Conservation (phyloP, 73 alveolate genomes). For the Paraurostyla sp. region DNA sequence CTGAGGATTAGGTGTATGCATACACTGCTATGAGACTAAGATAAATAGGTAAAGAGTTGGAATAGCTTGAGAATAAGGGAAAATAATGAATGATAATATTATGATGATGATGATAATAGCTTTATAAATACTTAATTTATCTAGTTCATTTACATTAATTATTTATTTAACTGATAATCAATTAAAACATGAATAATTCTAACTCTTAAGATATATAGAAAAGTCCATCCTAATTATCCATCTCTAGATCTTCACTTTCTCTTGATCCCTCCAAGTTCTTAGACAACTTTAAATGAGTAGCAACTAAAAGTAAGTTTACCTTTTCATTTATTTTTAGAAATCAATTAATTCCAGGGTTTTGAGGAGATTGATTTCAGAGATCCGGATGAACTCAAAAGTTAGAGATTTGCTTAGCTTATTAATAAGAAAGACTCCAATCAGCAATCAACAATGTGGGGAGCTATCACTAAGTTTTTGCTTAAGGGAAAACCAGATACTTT, state of each 20-base stretch:
- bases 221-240: too few species aligned
- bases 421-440: not conserved
- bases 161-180: too few species aligned
- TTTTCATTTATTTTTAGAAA: not conserved
- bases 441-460: not conserved
- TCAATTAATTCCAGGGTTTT: not conserved
- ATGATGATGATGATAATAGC: too few species aligned
- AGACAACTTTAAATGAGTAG: not conserved
- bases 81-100: not conserved
- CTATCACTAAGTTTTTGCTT: not conserved
- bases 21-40: constrained; percentile 95
- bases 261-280: not conserved
- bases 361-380: not conserved
- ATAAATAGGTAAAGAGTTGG: constrained; percentile 93
- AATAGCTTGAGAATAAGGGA: constrained; percentile 58
- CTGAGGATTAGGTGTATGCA: constrained; percentile 88
- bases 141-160: not conserved
- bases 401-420: too few species aligned
- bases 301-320: not conserved
- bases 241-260: not conserved
- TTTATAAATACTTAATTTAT: not conserved
- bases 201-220: too few species aligned
- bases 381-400: not conserved
- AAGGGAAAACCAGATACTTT: not conserved
- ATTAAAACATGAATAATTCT: too few species aligned